Evolutionary conservation across 148 eudicot species (phyloP).

Genomic region (Camellia japonica): DNA sequence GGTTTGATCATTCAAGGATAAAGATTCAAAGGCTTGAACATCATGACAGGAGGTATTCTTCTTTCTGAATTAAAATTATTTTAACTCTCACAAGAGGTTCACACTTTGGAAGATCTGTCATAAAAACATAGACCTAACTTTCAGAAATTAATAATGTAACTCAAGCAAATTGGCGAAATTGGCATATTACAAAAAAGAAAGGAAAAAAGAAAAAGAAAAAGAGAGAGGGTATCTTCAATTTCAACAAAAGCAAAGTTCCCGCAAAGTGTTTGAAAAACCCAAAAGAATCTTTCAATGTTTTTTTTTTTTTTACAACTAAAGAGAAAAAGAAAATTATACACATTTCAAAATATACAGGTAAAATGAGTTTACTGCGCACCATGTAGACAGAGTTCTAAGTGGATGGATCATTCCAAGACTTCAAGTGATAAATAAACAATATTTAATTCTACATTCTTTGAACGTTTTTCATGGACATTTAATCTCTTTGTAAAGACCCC

Average conservation of each 20-base stretch:
- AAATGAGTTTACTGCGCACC: neutral
- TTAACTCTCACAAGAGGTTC: too few species aligned
- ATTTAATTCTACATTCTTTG: neutral
- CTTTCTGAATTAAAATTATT: too few species aligned
- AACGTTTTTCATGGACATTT: neutral
- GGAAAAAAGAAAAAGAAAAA: neutral
- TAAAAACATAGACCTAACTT: conserved; percentile 12
- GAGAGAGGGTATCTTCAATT: neutral
- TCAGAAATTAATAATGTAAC: too few species aligned
- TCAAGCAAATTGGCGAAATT: neutral
- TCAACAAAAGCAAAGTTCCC: neutral
- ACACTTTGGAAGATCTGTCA: conserved; percentile 92
- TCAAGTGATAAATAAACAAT: neutral
- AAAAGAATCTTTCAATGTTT: neutral
- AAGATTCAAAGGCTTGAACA: too few species aligned
- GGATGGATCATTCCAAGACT: neutral
- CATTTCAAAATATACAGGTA: neutral
- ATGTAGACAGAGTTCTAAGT: neutral
- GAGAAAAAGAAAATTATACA: too few species aligned
- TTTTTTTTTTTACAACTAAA: neutral
- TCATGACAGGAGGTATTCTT: too few species aligned
- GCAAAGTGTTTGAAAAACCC: neutral
- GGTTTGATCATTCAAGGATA: too few species aligned
- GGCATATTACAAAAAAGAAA: neutral
- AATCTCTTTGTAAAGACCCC: neutral